phyloP scores from a whole-genome alignment of 2,329 filamentous ascomycete genomes.

The Orbilia ellipsospora region DNA sequence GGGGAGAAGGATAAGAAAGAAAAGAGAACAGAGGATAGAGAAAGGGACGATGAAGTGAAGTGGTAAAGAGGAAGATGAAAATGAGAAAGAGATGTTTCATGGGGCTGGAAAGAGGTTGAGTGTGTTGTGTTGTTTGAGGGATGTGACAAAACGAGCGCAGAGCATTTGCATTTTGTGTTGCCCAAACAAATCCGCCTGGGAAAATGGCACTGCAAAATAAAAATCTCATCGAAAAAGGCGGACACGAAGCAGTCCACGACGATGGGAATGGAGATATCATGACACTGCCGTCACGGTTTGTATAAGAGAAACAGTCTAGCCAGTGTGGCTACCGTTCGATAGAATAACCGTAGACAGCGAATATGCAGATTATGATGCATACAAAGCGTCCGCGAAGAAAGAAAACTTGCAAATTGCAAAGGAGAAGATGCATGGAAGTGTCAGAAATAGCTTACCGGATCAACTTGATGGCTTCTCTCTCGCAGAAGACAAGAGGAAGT shows the following conservation, averaged over 20 bases:
- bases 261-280: constrained; percentile 5
- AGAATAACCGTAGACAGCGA: constrained; percentile 7
- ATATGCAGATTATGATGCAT: constrained; percentile 24
- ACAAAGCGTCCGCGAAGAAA: constrained; percentile 12
- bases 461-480: constrained; percentile 14
- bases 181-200: no score
- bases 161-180: constrained; percentile 35
- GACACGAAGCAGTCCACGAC: constrained; percentile 15
- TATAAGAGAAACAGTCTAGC: background rate
- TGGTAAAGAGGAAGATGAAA: constrained; percentile 1
- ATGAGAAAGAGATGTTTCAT: constrained; percentile 15
- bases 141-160: constrained; percentile 22
- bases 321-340: background rate
- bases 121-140: constrained; percentile 35
- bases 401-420: constrained; percentile 3
- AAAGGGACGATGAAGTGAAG: background rate
- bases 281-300: background rate
- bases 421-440: constrained; percentile 7
- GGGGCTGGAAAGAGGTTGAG: constrained; percentile 26
- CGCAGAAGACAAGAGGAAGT: background rate
- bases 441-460: constrained; percentile 6
- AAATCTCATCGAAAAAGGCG: constrained; percentile 32
- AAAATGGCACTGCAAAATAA: background rate
- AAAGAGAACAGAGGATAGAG: background rate
- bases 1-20: background rate